Base-by-base conservation (phyloP, 306 rosid genomes). In the Casuarina equisetifolia region DNA sequence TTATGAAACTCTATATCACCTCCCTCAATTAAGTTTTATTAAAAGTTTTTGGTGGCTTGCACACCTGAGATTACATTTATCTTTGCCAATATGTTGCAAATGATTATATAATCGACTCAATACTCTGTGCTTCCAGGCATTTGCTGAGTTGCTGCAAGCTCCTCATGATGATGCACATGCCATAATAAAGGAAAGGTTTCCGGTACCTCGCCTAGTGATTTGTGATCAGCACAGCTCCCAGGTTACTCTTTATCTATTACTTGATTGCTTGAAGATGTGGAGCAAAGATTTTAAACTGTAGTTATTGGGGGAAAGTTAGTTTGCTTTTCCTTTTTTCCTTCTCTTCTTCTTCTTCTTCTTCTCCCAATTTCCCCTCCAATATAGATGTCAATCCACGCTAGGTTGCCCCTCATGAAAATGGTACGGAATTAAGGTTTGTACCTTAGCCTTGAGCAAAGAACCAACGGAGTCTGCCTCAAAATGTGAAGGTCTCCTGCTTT, bases 211-310 rank as follows among this genome's bases (percentile, higher is more conserved):
- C 75, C 72, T 95, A 57, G 99, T 95, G 76, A 85, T 95, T 68
- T 95, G 99, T 74, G 99, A 95, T 83, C 99, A 95, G 90, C 85
- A 95, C 80, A 97, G 98, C 64, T 95, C 99, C 70, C 99, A 95
- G 99, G 99, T 91, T 68, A 86, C 16, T 48, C 35, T 72, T 52
- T 68, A 58, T 13, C 53, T 69, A 35, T 59, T 69, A 51, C 46
- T 59, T 64, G 15, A 69, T 69, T 58, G 11, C 39, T 7, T 49
- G 62, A 15, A 69, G 16, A 19, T 67, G 46, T 54, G 50, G 52
- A 82, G 57, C 49, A 16, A 43, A 32, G 53, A 5, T 8, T 25
- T 25, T 51, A 66, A 10, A 4, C 25, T 48, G 19, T 80, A 19
- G 3, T 44, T 61, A 19, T 72, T 52, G 20, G 44, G 44, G 77